Base-by-base conservation (phyloP, 352 stramenopile species). In the Globisporangium emineosum region DNA sequence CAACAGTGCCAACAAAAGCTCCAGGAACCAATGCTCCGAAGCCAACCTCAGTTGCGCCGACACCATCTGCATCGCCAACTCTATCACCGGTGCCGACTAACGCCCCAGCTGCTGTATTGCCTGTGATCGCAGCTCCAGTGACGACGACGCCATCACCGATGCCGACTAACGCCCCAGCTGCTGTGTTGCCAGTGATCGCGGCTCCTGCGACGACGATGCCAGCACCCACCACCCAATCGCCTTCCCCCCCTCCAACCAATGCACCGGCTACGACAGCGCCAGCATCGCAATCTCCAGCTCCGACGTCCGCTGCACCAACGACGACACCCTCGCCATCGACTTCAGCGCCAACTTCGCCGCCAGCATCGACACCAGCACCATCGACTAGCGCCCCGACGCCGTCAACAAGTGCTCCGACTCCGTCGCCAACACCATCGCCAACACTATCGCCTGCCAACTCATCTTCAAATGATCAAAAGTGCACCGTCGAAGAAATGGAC, bases 401-500 rank as follows among this genome's bases (percentile, higher is more conserved):
- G 30, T 25, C 49, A 7, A 25, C 49, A 1, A 65, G 5, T 19
- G 32, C 59, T 13, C 27, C 45, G n/a, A 23, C 23, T 0, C 23
- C 60, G 45, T 47, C 60, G 13, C 12, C 45, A 6, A 13, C 21
- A 1, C 33, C 45, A 25, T 17, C 35, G 5, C 27, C 57, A 5
- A 35, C 49, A 17, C 29, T 37, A 10, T 29, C 53, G 17, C 45
- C 62, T 40, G 32, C 62, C 19, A 58, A 10, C 30, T 45, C 54
- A 8, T 43, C 35, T 27, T 60, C 51, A n/a, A 67, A 56, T 33
- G 54, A 49, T 40, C 21, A 42, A 35, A 62, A 57, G 62, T 67
- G 62, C 62, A 67, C 62, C n/a, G 54, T 32, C 19, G 62, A 62
- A 40, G 62, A 67, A 15, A 67, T 67, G 62, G 53, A 23, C 12